Conservation (phyloP, 192 early-diverging fungal genomes). For the Phycomyces blakesleeanus region DNA sequence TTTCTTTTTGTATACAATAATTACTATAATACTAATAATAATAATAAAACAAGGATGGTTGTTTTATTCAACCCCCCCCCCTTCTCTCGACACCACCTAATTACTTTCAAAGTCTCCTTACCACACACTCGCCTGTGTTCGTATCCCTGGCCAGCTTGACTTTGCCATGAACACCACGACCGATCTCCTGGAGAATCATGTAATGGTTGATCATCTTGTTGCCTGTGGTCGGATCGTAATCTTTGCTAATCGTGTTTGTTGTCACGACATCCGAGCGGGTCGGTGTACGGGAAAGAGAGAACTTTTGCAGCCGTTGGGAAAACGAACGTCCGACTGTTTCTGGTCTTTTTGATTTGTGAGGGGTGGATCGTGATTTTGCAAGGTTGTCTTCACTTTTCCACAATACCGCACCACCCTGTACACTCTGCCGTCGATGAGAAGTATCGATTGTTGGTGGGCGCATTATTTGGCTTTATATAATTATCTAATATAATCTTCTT, state of each 20-base stretch:
- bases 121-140: conserved; percentile 73
- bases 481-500: too few species aligned
- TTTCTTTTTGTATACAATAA: too few species aligned
- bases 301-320: neutral
- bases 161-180: conserved; percentile 93
- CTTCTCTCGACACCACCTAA: too few species aligned
- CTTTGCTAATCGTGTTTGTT: conserved; percentile 77
- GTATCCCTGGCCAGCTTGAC: conserved; percentile 87
- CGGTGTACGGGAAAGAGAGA: neutral
- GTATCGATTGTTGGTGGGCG: neutral
- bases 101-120: conserved; percentile 49
- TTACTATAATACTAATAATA: too few species aligned
- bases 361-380: too few species aligned
- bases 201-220: conserved; percentile 97
- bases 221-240: conserved; percentile 80
- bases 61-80: too few species aligned
- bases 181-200: conserved; percentile 85
- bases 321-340: neutral
- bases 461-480: too few species aligned
- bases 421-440: too few species aligned
- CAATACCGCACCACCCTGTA: too few species aligned
- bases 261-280: conserved; percentile 58
- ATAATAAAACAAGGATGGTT: too few species aligned
- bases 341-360: neutral
- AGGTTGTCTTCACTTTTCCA: too few species aligned